Evolutionary conservation across 306 rosid genomes (phyloP), one percentile per base, ranked within the genome.

Genomic region (Prunus persica): DNA sequence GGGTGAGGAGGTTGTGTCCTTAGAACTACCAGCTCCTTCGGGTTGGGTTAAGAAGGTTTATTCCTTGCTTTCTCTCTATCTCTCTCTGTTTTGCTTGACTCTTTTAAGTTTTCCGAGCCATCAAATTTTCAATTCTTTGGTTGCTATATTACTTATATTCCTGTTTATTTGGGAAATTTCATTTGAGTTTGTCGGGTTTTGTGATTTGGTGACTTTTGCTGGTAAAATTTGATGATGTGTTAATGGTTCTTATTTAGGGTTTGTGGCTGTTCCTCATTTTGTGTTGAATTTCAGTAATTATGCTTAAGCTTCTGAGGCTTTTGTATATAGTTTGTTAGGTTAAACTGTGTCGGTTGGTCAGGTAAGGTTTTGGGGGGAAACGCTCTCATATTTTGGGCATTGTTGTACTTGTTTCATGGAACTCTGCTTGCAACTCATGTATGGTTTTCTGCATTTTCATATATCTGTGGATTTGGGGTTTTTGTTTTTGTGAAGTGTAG

Each of bases 1-100:
- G 80, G 58, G 60, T 73, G 84, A 93, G 55, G 98, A 92, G 77
- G 75, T 88, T 81, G 80, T 95, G 72, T 92, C 97, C 71, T 15
- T 95, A 52, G 98, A 95, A 80, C 89, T 95, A 5, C 97, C 97
- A 61, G 98, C 98, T 83, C 98, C 98, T 69, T 74, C 93, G 84
- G 97, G 96, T 80, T 95, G 98, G 98, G 82, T 82, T 73, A 95
- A 95, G 87, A 90, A 92, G 95, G 98, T 95, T 63, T 63, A 11
- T 28, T 38, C 43, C 6, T 27, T 61, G 15, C 18, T 79, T 67
- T 61, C 51, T 67, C 12, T 71, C 11, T 80, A 28, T 47, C 1
- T 4, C 30, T 16, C 12, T 71, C 11, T 80, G 32, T 27, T 22
- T 63, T 79, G 18, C 27, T 28, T 43, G 30, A 41, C 83, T 74